Base-by-base conservation (phyloP, 495 filamentous ascomycete species). In the Tuber microsphaerosporum region DNA sequence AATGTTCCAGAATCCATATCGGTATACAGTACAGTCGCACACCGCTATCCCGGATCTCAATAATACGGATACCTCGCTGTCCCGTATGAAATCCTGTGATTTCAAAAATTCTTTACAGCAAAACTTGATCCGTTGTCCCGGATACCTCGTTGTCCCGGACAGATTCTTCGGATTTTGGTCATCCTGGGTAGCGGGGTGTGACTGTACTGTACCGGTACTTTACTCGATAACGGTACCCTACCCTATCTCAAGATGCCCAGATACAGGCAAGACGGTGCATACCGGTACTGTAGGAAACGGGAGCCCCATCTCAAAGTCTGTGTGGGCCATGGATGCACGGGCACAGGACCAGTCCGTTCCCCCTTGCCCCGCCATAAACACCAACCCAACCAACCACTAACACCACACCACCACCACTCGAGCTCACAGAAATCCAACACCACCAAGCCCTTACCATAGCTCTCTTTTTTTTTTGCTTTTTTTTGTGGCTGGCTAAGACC, bases 331-430 rank as follows among this genome's bases (percentile, higher is more conserved):
- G 56, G 31, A n/a, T 2, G 56, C 56, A 65, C 56, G 56, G 56
- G 56, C 56, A 65, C 56, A 65, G 26, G 56, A 65, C 56, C 56
- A 19, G 56, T 65, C 56, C 31, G 14, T 65, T 65, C 56, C 56
- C 31, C 56, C 26, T 19, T 19, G 17, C 56, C 56, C 56, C 56
- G 31, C 56, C 56, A 65, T 65, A 65, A 65, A 61, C 51, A 61
- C 51, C 51, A 61, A 61, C 51, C 51, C 51, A 31, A 61, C 51
- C 51, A 37, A 6, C 41, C 41, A 42, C 41, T 10, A 42, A 26
- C 10, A 37, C 20, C 1, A n/a, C 20, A 42, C 12, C 10, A 37
- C 20, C 1, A n/a, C 20, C 48, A 10, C 51, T 31, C 51, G 51
- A 14, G 51, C 56, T 65, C 26, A 31, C 56, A 31, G 56, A 65